Conservation (phyloP, 768 basidiomycete genomes). For the Suillus placidus region DNA sequence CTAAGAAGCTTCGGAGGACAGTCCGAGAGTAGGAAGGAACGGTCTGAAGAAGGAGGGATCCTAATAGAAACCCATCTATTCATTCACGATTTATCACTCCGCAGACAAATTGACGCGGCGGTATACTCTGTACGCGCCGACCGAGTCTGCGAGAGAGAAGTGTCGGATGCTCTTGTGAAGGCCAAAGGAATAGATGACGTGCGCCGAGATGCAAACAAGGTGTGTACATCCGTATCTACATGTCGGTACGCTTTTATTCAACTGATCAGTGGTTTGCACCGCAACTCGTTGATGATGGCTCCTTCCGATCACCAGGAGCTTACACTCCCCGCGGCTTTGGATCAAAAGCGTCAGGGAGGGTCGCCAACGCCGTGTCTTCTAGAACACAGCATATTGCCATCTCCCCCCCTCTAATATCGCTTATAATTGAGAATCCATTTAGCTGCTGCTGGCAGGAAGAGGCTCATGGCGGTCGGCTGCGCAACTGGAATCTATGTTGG, state of each 20-base stretch:
- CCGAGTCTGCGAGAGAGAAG: conserved; percentile 57
- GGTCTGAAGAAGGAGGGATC: conserved; percentile 57
- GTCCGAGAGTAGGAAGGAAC: conserved; percentile 66
- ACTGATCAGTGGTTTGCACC: conserved; percentile 65
- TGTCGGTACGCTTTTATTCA: conserved; percentile 12
- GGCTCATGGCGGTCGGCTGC: conserved; percentile 67
- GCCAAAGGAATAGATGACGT: conserved; percentile 65
- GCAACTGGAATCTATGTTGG: conserved; percentile 72
- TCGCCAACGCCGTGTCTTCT: conserved; percentile 63
- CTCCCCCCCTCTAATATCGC: not conserved
- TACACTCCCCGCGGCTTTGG: conserved; percentile 33
- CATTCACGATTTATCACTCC: conserved; percentile 78
- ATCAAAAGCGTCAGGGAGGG: conserved; percentile 55
- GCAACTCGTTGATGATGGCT: conserved; percentile 57
- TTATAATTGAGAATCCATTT: conserved; percentile 1
- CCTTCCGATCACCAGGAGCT: conserved; percentile 55
- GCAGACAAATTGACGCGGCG: conserved; percentile 54
- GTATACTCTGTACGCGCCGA: conserved; percentile 73
- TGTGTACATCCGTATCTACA: conserved; percentile 31
- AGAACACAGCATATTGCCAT: conserved; percentile 42
- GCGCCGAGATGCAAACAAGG: conserved; percentile 74
- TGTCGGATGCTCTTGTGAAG: conserved; percentile 66
- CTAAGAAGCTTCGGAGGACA: conserved; percentile 63
- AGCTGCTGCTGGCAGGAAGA: conserved; percentile 52
- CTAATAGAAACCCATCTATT: conserved; percentile 69